Conservation (phyloP, 768 basidiomycete species). For the Lactarius psammicola region DNA sequence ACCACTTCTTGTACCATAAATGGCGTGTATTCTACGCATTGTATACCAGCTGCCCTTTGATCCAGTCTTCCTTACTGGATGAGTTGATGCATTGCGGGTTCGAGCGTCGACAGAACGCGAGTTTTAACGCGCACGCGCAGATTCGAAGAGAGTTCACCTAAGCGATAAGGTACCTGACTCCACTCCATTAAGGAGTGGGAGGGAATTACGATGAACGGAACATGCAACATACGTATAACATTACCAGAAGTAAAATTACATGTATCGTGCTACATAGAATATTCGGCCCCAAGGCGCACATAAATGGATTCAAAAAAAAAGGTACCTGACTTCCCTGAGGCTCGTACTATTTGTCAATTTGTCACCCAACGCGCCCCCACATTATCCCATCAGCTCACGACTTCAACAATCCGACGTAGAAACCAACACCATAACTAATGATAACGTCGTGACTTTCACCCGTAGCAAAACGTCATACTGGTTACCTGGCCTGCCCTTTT, state of each 20-base stretch:
- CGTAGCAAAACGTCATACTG: not conserved
- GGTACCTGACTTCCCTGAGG: not conserved
- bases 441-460: not conserved
- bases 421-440: not conserved
- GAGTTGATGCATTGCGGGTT: not conserved
- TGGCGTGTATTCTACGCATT: not conserved
- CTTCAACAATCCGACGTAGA: not conserved
- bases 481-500: not conserved
- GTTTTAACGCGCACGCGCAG: not conserved
- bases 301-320: too few relatives aligned
- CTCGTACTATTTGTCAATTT: not conserved
- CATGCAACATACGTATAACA: too few relatives aligned
- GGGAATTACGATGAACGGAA: too few relatives aligned
- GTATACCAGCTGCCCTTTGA: not conserved
- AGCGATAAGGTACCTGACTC: not conserved
- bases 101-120: not conserved
- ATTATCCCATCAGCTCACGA: not conserved
- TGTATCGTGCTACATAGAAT: too few relatives aligned
- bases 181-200: too few relatives aligned
- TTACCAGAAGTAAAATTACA: too few relatives aligned
- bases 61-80: not conserved
- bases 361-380: not conserved
- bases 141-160: not conserved
- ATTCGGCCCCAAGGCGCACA: too few relatives aligned
- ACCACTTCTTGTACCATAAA: not conserved